A percentile compares a stretch with the other conserved stretches of the same genome.
Evolutionary conservation across 164 flowering plant species (phyloP).

Genomic region (Magnolia sinica): DNA sequence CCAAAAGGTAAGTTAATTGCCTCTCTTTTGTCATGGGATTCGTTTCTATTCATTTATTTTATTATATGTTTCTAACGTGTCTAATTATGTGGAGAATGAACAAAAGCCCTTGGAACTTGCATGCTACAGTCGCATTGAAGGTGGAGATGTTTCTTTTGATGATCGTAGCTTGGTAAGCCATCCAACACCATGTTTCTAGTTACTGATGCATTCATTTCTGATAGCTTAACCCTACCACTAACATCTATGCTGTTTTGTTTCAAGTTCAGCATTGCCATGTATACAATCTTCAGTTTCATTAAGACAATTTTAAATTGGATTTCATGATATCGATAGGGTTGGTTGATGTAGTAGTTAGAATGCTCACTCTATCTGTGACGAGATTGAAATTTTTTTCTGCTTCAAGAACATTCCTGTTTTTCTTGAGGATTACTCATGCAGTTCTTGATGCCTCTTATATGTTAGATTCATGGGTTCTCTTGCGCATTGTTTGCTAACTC

Average conservation of each 20-base stretch:
- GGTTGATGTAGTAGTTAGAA: neutral
- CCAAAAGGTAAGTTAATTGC: slow-evolving; percentile 60
- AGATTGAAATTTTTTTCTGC: neutral
- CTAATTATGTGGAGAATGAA: slow-evolving; percentile 8
- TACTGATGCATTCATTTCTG: neutral
- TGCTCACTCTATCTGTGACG: neutral
- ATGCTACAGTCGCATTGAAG: slow-evolving; percentile 87
- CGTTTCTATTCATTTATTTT: neutral
- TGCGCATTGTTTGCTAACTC: neutral
- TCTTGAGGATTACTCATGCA: neutral
- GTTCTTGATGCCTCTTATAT: slow-evolving; percentile 1
- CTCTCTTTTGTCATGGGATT: neutral
- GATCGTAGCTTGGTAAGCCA: slow-evolving; percentile 82
- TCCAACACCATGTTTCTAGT: neutral
- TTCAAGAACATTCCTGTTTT: neutral
- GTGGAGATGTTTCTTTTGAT: slow-evolving; percentile 86
- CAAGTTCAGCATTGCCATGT: neutral
- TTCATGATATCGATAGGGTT: neutral
- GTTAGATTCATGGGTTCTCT: neutral
- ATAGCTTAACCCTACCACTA: neutral
- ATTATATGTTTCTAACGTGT: neutral
- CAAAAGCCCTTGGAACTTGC: slow-evolving; percentile 85
- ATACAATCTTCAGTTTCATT: neutral
- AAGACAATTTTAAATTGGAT: neutral
- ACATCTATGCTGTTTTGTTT: neutral